Conservation (phyloP, 2,329 filamentous ascomycete species). For the Beauveria rudraprayagi region DNA sequence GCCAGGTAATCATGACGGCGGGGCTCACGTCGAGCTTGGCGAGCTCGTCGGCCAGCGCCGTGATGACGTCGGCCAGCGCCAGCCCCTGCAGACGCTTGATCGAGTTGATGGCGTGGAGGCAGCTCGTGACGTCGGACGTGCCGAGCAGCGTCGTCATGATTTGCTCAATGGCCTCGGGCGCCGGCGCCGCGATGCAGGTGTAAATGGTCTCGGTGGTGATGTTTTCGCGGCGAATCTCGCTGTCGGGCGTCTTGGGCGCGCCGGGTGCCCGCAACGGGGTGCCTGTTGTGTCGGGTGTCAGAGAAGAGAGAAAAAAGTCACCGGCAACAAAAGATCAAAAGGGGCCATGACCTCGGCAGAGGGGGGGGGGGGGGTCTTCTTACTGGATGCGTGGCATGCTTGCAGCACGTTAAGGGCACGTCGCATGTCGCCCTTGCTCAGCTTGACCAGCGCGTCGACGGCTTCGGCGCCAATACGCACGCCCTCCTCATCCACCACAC, state of each 20-base stretch:
- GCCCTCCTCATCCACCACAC: conserved; percentile 78
- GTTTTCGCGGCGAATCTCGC: conserved; percentile 63
- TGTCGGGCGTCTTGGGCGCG: conserved; percentile 50
- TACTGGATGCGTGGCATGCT: conserved; percentile 90
- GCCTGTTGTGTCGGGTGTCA: conserved; percentile 31
- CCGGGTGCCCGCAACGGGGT: conserved; percentile 58
- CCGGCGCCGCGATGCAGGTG: conserved; percentile 92
- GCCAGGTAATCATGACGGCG: conserved; percentile 83
- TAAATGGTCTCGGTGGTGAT: conserved; percentile 93
- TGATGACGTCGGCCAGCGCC: conserved; percentile 89
- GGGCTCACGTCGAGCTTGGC: conserved; percentile 74
- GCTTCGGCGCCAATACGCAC: conserved; percentile 79
- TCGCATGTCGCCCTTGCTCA: conserved; percentile 96
- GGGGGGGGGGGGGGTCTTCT: conserved; percentile 19
- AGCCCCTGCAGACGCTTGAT: conserved; percentile 80
- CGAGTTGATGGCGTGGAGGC: conserved; percentile 77
- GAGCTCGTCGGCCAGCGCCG: conserved; percentile 74
- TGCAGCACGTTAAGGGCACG: conserved; percentile 90
- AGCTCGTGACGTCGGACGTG: conserved; percentile 82
- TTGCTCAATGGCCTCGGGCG: conserved; percentile 76
- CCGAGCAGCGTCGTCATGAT: conserved; percentile 78
- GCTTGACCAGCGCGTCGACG: conserved; percentile 69
- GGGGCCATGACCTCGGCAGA: no score
- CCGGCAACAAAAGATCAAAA: no score
- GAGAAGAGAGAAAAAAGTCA: no score